Percentiles rank a stretch among this genome's conserved stretches.
These are phyloP conservation scores for Cercospora sp. DNA, from an alignment of 2,329 filamentous ascomycete genomes.

Conservation along the genomic window DNA sequence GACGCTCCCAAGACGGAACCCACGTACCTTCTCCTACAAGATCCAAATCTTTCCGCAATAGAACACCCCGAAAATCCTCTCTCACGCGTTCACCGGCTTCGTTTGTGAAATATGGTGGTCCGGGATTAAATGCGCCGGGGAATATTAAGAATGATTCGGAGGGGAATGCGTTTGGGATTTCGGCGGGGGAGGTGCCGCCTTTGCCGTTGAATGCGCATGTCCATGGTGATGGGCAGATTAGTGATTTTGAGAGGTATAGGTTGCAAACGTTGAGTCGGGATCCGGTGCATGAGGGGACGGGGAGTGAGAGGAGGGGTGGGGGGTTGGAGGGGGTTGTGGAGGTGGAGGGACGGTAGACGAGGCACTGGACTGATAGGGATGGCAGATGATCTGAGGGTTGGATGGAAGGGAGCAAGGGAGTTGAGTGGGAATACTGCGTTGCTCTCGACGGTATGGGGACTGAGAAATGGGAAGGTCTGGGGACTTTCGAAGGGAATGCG, in stretches of 20 bases:
- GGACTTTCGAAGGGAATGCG: background rate
- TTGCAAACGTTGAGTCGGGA: background rate
- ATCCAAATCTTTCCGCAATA: background rate
- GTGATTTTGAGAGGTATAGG: slow-evolving; percentile 8
- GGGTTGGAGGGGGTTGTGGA: background rate
- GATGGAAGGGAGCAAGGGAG: background rate
- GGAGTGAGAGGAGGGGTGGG: background rate
- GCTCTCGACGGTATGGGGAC: background rate
- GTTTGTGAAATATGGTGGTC: slow-evolving; percentile 9
- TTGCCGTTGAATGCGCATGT: slow-evolving; percentile 8
- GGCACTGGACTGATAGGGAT: background rate
- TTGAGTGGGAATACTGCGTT: background rate
- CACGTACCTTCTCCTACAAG: background rate
- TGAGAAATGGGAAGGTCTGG: background rate
- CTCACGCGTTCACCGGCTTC: background rate
- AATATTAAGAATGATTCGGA: background rate
- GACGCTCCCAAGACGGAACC: background rate
- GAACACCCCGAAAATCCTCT: background rate
- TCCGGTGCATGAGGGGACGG: background rate
- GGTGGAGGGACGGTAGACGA: background rate
- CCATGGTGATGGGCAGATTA: slow-evolving; percentile 5
- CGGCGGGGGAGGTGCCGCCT: background rate
- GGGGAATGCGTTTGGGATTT: background rate
- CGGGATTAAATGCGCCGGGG: slow-evolving; percentile 1
- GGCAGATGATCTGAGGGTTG: background rate